Conservation (phyloP, 441 rosid genomes). For the Manihot esculenta region DNA sequence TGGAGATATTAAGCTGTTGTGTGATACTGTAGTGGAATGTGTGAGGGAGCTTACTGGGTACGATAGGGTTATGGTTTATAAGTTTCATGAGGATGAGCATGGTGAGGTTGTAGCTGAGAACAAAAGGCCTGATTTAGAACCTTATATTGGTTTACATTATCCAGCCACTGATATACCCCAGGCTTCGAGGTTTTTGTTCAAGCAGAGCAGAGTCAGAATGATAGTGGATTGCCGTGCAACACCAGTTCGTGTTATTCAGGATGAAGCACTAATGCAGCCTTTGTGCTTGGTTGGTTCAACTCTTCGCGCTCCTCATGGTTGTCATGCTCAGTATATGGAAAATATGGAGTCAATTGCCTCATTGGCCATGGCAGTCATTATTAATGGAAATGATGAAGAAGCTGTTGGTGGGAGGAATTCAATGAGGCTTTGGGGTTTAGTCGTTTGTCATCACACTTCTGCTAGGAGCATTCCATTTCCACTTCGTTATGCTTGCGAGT, state of each 20-base stretch:
- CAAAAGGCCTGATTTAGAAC: constrained; percentile 74
- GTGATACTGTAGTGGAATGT: constrained; percentile 85
- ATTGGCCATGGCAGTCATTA: constrained; percentile 83
- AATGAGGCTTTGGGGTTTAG: constrained; percentile 94
- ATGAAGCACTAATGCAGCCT: constrained; percentile 77
- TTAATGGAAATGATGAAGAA: constrained; percentile 80
- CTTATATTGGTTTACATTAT: constrained; percentile 88
- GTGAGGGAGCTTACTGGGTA: constrained; percentile 85
- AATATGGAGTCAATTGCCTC: constrained; percentile 95
- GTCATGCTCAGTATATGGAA: constrained; percentile 96
- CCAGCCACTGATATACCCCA: constrained; percentile 98
- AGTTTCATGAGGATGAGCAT: constrained; percentile 94
- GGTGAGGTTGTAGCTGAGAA: constrained; percentile 94
- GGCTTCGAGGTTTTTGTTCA: constrained; percentile 89
- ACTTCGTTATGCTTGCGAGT: constrained; percentile 92
- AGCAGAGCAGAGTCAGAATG: constrained; percentile 93
- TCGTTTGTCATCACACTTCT: constrained; percentile 96
- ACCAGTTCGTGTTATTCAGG: constrained; percentile 63
- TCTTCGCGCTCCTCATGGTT: constrained; percentile 90
- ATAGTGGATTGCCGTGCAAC: constrained; percentile 81
- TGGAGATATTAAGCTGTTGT: constrained; percentile 79
- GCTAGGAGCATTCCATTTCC: constrained; percentile 87
- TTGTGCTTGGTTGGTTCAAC: constrained; percentile 95
- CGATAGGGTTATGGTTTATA: constrained; percentile 94
- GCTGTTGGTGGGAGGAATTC: constrained; percentile 58